Base-by-base conservation (phyloP, 768 basidiomycete species). In the Leccinum subtestaceum region DNA sequence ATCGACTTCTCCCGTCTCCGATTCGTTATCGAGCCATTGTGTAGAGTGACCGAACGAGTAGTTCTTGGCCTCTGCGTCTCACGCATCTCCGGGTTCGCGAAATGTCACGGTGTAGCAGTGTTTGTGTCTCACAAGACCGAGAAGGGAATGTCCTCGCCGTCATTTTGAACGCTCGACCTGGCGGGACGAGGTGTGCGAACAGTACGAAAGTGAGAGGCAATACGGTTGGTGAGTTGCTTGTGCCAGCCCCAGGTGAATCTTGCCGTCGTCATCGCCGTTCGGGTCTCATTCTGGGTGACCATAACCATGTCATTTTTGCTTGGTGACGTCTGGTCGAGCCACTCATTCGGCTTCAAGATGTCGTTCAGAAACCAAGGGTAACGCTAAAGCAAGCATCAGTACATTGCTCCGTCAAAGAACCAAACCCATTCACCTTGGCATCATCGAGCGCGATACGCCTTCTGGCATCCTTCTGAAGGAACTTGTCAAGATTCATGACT, bases 381-480 rank as follows among this genome's bases (percentile, higher is more conserved):
- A 36, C 72, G 75, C 88, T 88, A 71, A 8, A 27, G 0, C n/a
- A 36, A 31, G 1, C 13, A 25, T 72, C 17, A 58, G 52, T 40
- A 49, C 27, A 43, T 34, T 25, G 11, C 12, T 17, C 45, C 4
- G 6, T 23, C n/a, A 43, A 40, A 47, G 13, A 43, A 58, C 12
- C 27, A 54, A 36, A 31, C 5, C 2, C 25, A 65, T 77, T 62
- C 68, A 88, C 95, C 84, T 96, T 98, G 65, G 94, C 85, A 65
- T 91, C 81, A 29, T 85, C 82, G 46, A 98, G 80, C 19, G 85
- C 87, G 53, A 96, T 89, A 57, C 95, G 81, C 68, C 81, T 81
- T 27, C 70, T 75, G 5, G 81, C 81, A 64, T 95, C 88, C 77
- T 97, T 98, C 73, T 92, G 83, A 52, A 98, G 79, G 58, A 98